Percentiles rank a stretch among this genome's conserved stretches.
phyloP scores from a whole-genome alignment of 495 filamentous ascomycete genomes.

The Penicillium pulvis region DNA sequence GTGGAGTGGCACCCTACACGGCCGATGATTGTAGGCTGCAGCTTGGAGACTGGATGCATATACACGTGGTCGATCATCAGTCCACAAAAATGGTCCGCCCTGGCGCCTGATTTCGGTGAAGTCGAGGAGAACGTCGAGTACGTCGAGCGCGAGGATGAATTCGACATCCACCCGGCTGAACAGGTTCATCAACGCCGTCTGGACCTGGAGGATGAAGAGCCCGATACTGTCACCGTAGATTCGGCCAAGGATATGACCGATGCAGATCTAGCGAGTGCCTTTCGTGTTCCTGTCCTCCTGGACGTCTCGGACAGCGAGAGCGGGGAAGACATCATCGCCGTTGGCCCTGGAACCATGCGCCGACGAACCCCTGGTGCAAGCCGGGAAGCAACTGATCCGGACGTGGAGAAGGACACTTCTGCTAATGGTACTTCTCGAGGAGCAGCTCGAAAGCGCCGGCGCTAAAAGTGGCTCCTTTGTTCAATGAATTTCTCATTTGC shows the following conservation, averaged over 20 bases:
- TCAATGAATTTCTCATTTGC: constrained; percentile 7
- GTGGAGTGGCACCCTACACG: constrained; percentile 96
- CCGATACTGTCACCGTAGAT: constrained; percentile 82
- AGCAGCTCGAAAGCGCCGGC: constrained; percentile 19
- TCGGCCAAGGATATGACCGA: constrained; percentile 56
- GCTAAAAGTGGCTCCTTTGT: constrained; percentile 24
- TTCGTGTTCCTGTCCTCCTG: constrained; percentile 84
- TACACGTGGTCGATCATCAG: constrained; percentile 92
- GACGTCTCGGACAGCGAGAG: constrained; percentile 74
- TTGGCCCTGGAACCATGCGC: constrained; percentile 82
- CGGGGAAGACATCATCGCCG: constrained; percentile 86
- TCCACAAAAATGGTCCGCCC: constrained; percentile 93
- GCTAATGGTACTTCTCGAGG: constrained; percentile 19
- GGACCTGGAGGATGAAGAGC: constrained; percentile 84
- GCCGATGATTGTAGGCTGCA: constrained; percentile 87
- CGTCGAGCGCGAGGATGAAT: constrained; percentile 92
- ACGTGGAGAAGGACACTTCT: constrained; percentile 40
- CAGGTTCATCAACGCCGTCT: constrained; percentile 90
- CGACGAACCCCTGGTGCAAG: constrained; percentile 67
- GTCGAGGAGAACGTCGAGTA: constrained; percentile 99
- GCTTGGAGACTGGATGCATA: constrained; percentile 83
- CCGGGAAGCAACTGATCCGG: constrained; percentile 45
- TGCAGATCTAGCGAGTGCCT: constrained; percentile 57
- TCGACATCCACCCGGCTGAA: constrained; percentile 94
- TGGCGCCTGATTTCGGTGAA: constrained; percentile 95